Conservation (phyloP, 208 protist species). For the Acanthamoeba polyphaga region DNA sequence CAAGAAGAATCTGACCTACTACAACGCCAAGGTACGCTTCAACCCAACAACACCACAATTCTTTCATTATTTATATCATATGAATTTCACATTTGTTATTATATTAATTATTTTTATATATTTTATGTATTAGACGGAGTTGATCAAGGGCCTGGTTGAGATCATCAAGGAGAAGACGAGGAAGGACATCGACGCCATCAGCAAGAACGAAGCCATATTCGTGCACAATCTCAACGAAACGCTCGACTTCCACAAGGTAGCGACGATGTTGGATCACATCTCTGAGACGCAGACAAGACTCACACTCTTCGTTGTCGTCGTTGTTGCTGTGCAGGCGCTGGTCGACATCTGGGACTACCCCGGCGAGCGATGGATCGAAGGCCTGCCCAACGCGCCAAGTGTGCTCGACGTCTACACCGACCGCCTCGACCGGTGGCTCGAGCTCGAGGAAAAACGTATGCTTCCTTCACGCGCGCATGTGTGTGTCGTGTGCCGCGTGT, state of each 20-base stretch:
- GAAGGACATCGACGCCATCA: neutral
- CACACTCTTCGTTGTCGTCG: neutral
- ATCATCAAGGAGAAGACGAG: conserved; percentile 1
- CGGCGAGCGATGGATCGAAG: conserved; percentile 12
- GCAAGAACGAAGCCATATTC: conserved; percentile 3
- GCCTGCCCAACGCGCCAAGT: neutral
- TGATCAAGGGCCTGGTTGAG: conserved; percentile 8
- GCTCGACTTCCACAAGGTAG: conserved; percentile 39
- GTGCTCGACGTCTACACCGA: conserved; percentile 30
- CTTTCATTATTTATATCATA: neutral
- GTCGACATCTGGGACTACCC: neutral
- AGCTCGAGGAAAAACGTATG: neutral
- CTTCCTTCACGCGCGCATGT: neutral
- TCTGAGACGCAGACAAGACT: neutral
- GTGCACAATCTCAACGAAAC: conserved; percentile 50
- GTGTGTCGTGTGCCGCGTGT: neutral
- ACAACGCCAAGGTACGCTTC: conserved; percentile 15
- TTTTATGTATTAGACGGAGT: too few relatives aligned
- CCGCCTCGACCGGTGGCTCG: neutral
- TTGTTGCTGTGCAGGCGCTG: neutral
- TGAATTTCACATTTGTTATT: neutral
- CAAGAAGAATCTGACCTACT: conserved; percentile 28
- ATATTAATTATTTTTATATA: neutral
- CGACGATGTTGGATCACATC: neutral
- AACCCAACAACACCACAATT: neutral